A percentile compares a stretch with the other conserved stretches of the same genome.
Evolutionary conservation across 2,329 filamentous ascomycete species (phyloP).

Genomic region (Pleomassaria siparia): DNA sequence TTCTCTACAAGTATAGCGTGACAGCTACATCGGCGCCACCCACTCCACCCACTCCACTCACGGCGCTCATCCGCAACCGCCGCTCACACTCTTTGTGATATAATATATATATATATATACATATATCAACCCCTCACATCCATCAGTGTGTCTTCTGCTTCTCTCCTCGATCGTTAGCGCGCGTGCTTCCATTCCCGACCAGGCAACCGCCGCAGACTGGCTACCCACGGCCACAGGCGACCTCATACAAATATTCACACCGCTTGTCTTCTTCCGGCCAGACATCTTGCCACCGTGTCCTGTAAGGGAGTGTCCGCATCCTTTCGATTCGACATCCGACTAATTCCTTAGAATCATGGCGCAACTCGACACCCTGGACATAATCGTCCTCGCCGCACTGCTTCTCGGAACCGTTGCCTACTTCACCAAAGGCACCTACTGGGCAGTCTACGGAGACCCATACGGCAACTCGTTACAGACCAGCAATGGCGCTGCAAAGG

Average conservation of each 20-base stretch:
- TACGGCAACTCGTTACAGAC: conserved; percentile 76
- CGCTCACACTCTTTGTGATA: too few species aligned
- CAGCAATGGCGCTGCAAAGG: conserved; percentile 66
- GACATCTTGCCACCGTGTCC: conserved; percentile 21
- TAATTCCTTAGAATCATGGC: conserved; percentile 65
- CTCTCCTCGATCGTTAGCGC: not conserved
- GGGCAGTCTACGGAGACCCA: conserved; percentile 85
- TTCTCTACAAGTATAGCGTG: not conserved
- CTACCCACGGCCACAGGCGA: conserved; percentile 21
- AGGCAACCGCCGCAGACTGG: conserved; percentile 7
- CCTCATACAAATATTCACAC: conserved; percentile 27
- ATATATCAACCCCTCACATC: not conserved
- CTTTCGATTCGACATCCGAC: conserved; percentile 14
- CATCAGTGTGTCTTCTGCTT: not conserved
- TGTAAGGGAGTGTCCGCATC: conserved; percentile 11
- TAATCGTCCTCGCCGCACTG: conserved; percentile 84
- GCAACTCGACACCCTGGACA: conserved; percentile 92
- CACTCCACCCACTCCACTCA: not conserved
- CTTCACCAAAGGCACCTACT: conserved; percentile 96
- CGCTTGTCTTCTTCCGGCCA: conserved; percentile 30
- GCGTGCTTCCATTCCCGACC: conserved; percentile 8
- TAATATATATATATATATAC: too few species aligned
- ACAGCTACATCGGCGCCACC: conserved; percentile 1
- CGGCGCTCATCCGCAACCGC: too few species aligned
- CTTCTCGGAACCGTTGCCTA: conserved; percentile 88